These are phyloP conservation scores for Ploettnerulaceae sp. DNA, from an alignment of 2,329 filamentous ascomycete genomes.

Conservation along the genomic window DNA sequence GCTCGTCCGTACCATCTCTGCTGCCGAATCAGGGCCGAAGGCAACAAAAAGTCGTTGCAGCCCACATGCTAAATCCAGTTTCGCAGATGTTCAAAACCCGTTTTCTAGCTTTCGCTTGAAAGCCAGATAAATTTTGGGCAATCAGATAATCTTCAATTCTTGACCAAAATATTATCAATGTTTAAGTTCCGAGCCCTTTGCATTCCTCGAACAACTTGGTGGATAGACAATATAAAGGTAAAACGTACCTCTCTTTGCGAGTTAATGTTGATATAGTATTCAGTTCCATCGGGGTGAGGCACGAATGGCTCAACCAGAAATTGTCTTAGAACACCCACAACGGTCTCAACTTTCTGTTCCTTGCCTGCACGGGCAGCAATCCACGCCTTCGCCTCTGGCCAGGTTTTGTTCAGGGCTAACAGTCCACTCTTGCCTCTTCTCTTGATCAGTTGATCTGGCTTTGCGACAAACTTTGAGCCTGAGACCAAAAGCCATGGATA, in stretches of 20 bases:
- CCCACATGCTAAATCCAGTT: constrained; percentile 20
- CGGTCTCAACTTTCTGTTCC: constrained; percentile 87
- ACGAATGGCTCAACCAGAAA: constrained; percentile 99
- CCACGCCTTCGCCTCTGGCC: constrained; percentile 91
- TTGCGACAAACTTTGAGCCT: constrained; percentile 91
- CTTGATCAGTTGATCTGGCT: constrained; percentile 99
- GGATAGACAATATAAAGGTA: constrained; percentile 7
- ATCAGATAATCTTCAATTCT: neutral
- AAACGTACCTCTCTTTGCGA: constrained; percentile 94
- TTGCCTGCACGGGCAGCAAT: constrained; percentile 89
- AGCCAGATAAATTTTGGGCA: neutral
- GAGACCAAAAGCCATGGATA: constrained; percentile 89
- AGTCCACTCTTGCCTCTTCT: constrained; percentile 98
- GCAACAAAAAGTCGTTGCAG: constrained; percentile 23
- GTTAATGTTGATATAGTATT: constrained; percentile 99
- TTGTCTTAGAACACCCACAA: constrained; percentile 81
- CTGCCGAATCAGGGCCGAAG: constrained; percentile 18
- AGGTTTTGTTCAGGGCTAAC: constrained; percentile 93
- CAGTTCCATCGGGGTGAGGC: constrained; percentile 88
- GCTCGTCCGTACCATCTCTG: constrained; percentile 28
- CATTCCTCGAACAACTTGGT: neutral
- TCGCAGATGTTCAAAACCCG: neutral
- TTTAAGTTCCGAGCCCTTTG: too few relatives aligned
- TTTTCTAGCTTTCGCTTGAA: constrained; percentile 36
- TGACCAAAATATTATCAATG: constrained; percentile 2